Evolutionary conservation across 2,329 filamentous ascomycete genomes (phyloP).

Genomic region (Paecilomyces niveus): DNA sequence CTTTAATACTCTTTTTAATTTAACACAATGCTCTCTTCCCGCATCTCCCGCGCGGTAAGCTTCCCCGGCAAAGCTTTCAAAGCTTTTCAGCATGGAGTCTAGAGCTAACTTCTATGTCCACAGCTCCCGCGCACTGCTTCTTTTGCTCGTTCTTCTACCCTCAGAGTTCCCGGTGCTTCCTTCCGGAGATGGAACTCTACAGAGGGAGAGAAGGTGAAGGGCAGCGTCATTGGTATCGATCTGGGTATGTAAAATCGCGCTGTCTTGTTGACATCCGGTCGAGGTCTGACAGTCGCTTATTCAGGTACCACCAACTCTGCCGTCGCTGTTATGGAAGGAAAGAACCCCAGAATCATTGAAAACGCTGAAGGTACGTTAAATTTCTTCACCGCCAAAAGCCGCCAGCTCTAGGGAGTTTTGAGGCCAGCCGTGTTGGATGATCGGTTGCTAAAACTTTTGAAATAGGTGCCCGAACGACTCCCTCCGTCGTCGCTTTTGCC

Average conservation of each 20-base stretch:
- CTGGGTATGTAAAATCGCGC: slow-evolving; percentile 58
- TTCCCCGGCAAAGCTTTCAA: slow-evolving; percentile 1
- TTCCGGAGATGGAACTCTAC: slow-evolving; percentile 54
- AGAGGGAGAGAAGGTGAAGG: slow-evolving; percentile 74
- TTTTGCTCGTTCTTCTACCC: slow-evolving; percentile 60
- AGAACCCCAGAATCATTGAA: slow-evolving; percentile 90
- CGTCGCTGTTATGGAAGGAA: slow-evolving; percentile 96
- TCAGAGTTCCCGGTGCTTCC: slow-evolving; percentile 64
- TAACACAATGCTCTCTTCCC: slow-evolving; percentile 63
- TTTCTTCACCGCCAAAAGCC: slow-evolving; percentile 6
- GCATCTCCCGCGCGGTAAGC: slow-evolving; percentile 68
- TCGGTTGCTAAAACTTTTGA: slow-evolving; percentile 5
- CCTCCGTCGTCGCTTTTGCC: slow-evolving; percentile 91
- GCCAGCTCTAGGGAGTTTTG: slow-evolving; percentile 5
- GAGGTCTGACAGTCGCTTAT: not conserved
- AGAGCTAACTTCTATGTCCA: slow-evolving; percentile 9
- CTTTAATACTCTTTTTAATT: slow-evolving; percentile 28
- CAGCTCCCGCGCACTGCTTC: slow-evolving; percentile 73
- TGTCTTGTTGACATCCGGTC: not conserved
- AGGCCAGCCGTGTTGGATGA: not conserved
- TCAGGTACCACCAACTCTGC: slow-evolving; percentile 90
- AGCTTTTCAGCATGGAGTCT: slow-evolving; percentile 10
- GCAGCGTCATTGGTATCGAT: slow-evolving; percentile 96
- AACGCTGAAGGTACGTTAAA: slow-evolving; percentile 74
- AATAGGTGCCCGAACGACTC: slow-evolving; percentile 77